Conservation (phyloP, 345 rosid species). For the Ceriops tagal region DNA sequence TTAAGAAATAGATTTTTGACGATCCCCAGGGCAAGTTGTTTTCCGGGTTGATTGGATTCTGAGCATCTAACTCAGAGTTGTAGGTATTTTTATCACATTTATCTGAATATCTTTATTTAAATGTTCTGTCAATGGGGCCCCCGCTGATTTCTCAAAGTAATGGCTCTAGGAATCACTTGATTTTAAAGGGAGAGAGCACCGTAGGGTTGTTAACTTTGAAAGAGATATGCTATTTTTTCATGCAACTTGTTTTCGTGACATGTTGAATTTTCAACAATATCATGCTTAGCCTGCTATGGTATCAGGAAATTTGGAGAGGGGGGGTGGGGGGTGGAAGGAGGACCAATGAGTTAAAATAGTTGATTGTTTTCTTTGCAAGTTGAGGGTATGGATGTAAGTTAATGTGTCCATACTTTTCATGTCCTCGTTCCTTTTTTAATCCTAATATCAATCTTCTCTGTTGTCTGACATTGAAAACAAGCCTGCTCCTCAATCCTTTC, state of each 20-base stretch:
- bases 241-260: constrained; percentile 7
- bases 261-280: constrained; percentile 28
- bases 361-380: constrained; percentile 41
- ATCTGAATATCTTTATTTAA: neutral
- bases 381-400: constrained; percentile 51
- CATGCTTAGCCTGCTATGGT: constrained; percentile 17
- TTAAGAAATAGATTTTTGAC: neutral
- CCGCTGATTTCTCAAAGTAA: constrained; percentile 37
- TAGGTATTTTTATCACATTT: neutral
- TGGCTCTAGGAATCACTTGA: constrained; percentile 34
- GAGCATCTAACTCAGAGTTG: neutral
- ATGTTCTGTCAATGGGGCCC: neutral
- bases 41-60: neutral
- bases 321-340: constrained; percentile 6
- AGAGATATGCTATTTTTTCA: constrained; percentile 34
- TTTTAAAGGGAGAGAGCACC: constrained; percentile 2
- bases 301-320: constrained; percentile 8
- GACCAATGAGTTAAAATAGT: constrained; percentile 23
- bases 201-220: constrained; percentile 26
- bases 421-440: constrained; percentile 44
- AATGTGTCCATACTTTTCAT: constrained; percentile 43
- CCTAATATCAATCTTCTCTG: constrained; percentile 38
- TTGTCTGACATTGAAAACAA: constrained; percentile 33
- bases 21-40: constrained; percentile 7
- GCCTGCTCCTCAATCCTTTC: constrained; percentile 20